These are phyloP conservation scores for Eragrostis nindensis DNA, from an alignment of 176 grass and related monocot species.

Conservation along the genomic window DNA sequence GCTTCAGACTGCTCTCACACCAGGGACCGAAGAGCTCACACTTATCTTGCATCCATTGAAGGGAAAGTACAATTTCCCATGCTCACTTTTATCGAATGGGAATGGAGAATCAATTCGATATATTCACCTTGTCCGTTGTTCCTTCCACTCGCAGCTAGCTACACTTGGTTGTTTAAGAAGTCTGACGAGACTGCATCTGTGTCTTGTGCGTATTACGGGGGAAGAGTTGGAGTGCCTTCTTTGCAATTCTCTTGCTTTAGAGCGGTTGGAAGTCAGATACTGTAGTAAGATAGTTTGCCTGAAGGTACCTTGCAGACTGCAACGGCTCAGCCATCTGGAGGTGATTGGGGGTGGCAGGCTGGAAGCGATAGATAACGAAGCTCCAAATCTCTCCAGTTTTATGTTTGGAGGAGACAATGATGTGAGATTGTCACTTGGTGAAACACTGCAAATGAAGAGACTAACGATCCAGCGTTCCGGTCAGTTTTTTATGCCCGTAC, in stretches of 20 bases:
- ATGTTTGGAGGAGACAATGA: neutral
- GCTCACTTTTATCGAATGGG: slow-evolving; percentile 14
- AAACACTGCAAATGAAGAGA: neutral
- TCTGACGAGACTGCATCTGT: neutral
- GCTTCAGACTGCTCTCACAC: neutral
- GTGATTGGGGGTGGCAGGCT: neutral
- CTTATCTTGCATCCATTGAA: neutral
- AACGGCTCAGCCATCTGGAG: neutral
- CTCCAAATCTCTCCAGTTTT: slow-evolving; percentile 14
- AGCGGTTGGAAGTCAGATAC: neutral
- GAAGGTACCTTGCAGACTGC: slow-evolving; percentile 3
- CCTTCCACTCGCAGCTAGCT: neutral
- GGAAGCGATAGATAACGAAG: neutral
- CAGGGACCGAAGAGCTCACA: slow-evolving; percentile 12
- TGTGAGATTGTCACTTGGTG: neutral
- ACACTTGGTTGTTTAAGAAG: slow-evolving; percentile 17
- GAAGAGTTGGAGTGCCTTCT: neutral
- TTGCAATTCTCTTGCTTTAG: slow-evolving; percentile 8
- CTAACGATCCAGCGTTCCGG: neutral
- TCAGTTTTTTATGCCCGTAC: neutral
- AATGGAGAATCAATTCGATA: slow-evolving; percentile 2
- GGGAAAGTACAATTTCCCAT: slow-evolving; percentile 4
- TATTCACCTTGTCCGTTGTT: neutral
- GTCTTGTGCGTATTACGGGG: neutral
- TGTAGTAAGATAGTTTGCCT: neutral